A percentile compares a stretch with the other conserved stretches of the same genome.
phyloP scores from a whole-genome alignment of 2,329 filamentous ascomycete species.

The Phaeophleospora eucalypticola region DNA sequence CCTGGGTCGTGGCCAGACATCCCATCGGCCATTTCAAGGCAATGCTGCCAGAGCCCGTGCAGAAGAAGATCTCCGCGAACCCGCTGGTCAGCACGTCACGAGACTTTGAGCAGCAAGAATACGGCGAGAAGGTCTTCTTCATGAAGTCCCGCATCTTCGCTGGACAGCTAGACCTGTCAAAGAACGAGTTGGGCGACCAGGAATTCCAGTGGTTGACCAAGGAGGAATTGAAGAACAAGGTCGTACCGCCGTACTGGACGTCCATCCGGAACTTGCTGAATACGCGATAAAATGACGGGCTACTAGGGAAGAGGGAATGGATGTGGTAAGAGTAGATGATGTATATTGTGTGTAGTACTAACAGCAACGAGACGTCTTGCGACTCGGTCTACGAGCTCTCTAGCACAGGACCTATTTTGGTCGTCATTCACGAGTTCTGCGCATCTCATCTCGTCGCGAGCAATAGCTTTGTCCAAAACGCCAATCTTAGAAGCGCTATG shows the following conservation, averaged over 20 bases:
- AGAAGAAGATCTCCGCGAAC: constrained; percentile 25
- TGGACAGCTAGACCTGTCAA: constrained; percentile 77
- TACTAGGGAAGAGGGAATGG: background rate
- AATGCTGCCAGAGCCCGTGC: constrained; percentile 45
- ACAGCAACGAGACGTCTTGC: background rate
- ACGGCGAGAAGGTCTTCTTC: constrained; percentile 86
- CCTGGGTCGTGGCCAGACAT: constrained; percentile 89
- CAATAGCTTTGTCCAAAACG: no score
- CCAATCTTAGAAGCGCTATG: no score
- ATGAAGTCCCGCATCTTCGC: constrained; percentile 96
- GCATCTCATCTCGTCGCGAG: no score
- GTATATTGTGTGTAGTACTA: background rate
- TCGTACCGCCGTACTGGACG: constrained; percentile 70
- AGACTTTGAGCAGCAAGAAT: constrained; percentile 39
- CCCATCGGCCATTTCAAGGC: constrained; percentile 76
- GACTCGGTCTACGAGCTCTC: no score
- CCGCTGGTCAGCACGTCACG: constrained; percentile 25
- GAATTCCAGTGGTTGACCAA: constrained; percentile 93
- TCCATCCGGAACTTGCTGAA: constrained; percentile 79
- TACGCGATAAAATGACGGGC: constrained; percentile 53
- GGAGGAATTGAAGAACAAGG: constrained; percentile 69
- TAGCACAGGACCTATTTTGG: no score
- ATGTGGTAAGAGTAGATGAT: background rate
- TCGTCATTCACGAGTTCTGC: no score
- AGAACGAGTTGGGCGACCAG: constrained; percentile 66